A percentile compares a stretch with the other conserved stretches of the same genome.
Evolutionary conservation across 257 asterid species (phyloP).

Genomic region (Solanum okadae): DNA sequence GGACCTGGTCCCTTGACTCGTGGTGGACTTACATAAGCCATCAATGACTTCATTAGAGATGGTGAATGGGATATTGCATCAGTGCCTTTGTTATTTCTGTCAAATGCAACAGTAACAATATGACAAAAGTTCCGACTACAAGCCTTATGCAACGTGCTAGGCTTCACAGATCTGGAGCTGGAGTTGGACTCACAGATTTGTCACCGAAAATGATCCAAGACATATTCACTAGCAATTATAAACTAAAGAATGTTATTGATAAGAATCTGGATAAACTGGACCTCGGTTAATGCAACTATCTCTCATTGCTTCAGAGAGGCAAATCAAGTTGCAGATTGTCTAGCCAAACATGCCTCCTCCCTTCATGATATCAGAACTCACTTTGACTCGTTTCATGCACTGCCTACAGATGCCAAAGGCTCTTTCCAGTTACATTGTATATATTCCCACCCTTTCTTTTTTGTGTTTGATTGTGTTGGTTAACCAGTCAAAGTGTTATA

Average conservation of each 20-base stretch:
- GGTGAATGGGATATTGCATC: not conserved
- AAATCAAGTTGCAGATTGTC: not conserved
- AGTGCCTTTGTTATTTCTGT: not conserved
- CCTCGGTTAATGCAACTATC: not conserved
- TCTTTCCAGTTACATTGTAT: not conserved
- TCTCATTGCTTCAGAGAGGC: not conserved
- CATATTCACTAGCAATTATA: not conserved
- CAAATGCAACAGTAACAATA: not conserved
- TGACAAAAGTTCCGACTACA: not conserved
- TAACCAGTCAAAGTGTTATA: not conserved
- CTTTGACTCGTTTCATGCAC: not conserved
- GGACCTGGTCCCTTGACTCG: not conserved
- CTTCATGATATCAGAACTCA: not conserved
- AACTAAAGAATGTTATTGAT: not conserved
- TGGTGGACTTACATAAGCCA: not conserved
- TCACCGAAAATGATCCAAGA: not conserved
- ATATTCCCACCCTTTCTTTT: not conserved
- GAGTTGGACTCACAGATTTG: not conserved
- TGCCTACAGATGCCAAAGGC: not conserved
- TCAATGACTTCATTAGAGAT: not conserved
- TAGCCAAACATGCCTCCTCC: not conserved
- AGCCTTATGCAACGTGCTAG: not conserved
- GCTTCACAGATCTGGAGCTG: not conserved
- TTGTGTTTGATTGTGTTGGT: not conserved
- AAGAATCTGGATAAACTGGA: not conserved